Base-by-base conservation (phyloP, 1,284 basidiomycete species). In the Sanghuangporus weigelae region DNA sequence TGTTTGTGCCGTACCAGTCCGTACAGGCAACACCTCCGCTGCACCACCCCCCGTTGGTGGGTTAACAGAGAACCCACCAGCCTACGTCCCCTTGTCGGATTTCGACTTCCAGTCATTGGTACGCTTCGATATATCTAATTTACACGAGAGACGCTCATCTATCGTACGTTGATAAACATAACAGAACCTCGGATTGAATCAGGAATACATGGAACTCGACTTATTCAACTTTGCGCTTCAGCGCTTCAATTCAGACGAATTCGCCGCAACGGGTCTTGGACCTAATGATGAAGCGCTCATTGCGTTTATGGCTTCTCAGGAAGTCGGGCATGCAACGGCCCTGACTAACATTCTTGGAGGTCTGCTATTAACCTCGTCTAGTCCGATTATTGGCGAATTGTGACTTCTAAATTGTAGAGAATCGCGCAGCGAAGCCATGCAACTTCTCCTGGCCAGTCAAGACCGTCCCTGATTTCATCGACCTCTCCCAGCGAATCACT, bases 101-200 rank as follows among this genome's bases (percentile, higher is more conserved):
- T 88, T 86, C 67, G 85, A 87, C 72, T 85, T 80, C 70, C 83
- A 86, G 70, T 84, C 83, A 1, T 71, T 87, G 59, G 81, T 81
- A 57, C 23, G 73, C 69, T 8, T 40, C 11, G 31, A 21, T 35
- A 53, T 56, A n/a, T n/a, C 21, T 21, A 2, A n/a, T 14, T 38
- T 42, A 31, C 26, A 31, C 19, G 11, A 19, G 11, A 3, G 42
- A 6, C 6, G 11, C 42, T 44, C 12, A 31, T 35, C 8, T 63
- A 31, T 31, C 5, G 26, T 31, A 31, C 5, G 26, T 31, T 5
- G 26, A 31, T 31, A 31, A 31, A 31, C 26, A 31, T 31, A 42
- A 26, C 50, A 79, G 78, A 80, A 79, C 64, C 73, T 88, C 23
- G 85, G 77, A 2, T 72, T 88, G 23, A 82, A 87, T 69, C 86